phyloP scores from a whole-genome alignment of 139 green algal species.

The Picochlorum sp. region DNA sequence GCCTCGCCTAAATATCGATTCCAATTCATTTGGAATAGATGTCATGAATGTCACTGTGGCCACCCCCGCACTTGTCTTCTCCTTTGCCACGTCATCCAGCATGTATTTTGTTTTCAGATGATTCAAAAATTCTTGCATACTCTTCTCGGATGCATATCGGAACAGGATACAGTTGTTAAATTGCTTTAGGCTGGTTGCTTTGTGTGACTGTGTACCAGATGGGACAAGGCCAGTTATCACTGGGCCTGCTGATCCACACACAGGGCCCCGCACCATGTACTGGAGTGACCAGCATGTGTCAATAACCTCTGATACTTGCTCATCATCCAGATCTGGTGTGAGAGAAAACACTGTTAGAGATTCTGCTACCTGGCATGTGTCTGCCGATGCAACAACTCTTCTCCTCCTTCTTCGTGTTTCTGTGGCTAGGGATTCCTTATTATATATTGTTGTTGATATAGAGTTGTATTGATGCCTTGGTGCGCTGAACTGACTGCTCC shows the following conservation, averaged over 20 bases:
- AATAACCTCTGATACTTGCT: not conserved
- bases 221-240: not conserved
- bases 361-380: not conserved
- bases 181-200: not conserved
- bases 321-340: not conserved
- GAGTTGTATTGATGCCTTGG: too few relatives aligned
- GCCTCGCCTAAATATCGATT: conserved; percentile 22
- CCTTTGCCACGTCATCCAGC: not conserved
- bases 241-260: conserved; percentile 17
- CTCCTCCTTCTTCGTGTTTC: too few relatives aligned
- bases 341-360: not conserved
- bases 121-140: conserved; percentile 1
- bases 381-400: not conserved
- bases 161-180: conserved; percentile 9
- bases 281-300: conserved; percentile 30
- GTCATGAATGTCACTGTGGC: conserved; percentile 17
- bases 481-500: too few relatives aligned
- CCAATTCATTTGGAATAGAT: conserved; percentile 21
- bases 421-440: too few relatives aligned
- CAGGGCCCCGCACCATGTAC: conserved; percentile 19
- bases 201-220: not conserved
- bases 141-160: conserved; percentile 12
- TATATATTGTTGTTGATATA: too few relatives aligned
- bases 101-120: not conserved
- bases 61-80: not conserved